Evolutionary conservation across 1,139 yeast genomes (phyloP).

Genomic region (Sugiyamaella japonica): DNA sequence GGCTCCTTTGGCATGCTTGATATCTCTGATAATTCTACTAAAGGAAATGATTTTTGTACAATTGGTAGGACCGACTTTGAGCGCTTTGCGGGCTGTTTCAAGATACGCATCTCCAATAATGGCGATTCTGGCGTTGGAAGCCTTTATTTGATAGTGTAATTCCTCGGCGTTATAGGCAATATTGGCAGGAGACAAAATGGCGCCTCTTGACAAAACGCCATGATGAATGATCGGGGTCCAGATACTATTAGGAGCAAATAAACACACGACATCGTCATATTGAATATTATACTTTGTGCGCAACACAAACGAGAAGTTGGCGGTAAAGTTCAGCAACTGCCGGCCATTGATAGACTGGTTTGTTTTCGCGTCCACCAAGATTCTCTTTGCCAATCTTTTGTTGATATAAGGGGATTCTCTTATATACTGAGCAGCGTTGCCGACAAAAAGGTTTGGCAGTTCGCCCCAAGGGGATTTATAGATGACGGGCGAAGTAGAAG

Average conservation of each 20-base stretch:
- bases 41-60: constrained; percentile 24
- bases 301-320: constrained; percentile 31
- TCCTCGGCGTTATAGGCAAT: constrained; percentile 40
- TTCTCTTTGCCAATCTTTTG: constrained; percentile 20
- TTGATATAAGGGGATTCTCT: constrained; percentile 23
- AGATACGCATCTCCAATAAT: constrained; percentile 31
- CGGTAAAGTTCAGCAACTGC: constrained; percentile 28
- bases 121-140: constrained; percentile 35
- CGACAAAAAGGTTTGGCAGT: constrained; percentile 23
- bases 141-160: constrained; percentile 39
- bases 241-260: constrained; percentile 38
- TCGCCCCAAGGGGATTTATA: constrained; percentile 29
- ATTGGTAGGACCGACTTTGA: constrained; percentile 16
- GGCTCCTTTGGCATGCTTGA: constrained; percentile 18
- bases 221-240: constrained; percentile 37
- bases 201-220: constrained; percentile 40
- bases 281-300: constrained; percentile 29
- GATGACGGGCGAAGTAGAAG: constrained; percentile 18
- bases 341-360: constrained; percentile 29
- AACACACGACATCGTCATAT: constrained; percentile 37
- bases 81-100: constrained; percentile 36
- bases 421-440: constrained; percentile 32
- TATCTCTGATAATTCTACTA: constrained; percentile 25
- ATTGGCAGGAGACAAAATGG: constrained; percentile 42
- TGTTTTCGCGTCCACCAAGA: constrained; percentile 35